Base-by-base conservation (phyloP, 2,329 filamentous ascomycete species). In the Cercospora sp. region DNA sequence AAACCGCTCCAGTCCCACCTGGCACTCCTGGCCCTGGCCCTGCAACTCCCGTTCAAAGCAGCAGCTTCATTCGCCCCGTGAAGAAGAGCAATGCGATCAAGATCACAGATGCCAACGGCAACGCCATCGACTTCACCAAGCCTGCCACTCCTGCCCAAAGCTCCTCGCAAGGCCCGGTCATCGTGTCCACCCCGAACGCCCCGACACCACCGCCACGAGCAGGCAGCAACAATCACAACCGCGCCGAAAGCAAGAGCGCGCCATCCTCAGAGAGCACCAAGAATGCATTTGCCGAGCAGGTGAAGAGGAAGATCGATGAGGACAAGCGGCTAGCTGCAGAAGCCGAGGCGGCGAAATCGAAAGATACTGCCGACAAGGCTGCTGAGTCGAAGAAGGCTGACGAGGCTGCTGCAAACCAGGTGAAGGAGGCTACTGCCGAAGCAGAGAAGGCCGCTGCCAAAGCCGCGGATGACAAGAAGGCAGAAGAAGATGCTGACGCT, bases 21-120 rank as follows among this genome's bases (percentile, higher is more conserved):
- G 67, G 69, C 28, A 71, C 70, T 8, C 70, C 71, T 5, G 61
- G 67, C 26, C 66, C 53, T 37, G 63, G 60, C 26, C 63, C 70
- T n/a, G 71, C 72, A 55, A 59, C 72, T 24, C 70, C 69, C 21
- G 69, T 71, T 26, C 63, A 68, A 83, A 87, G 67, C 28, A 68
- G 58, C 3, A 86, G 88, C 72, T 89, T 90, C 70, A 85, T 90
- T 69, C 87, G 88, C 68, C 89, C 90, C 9, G 76, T 80, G 16
- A 78, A 87, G 85, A 92, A 90, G 84, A 93, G 88, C 80, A 89
- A 89, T 59, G 89, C 90, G 1, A 91, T 97, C 72, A 85, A 89
- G 60, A 97, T 97, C 84, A 96, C 93, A 84, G 92, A 93, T 76
- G 86, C 90, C 32, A 86, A 90, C 66, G 94, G 93, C 70, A 92